Evolutionary conservation across 2,329 filamentous ascomycete species (phyloP).

Genomic region (Cyanodermella asteris): DNA sequence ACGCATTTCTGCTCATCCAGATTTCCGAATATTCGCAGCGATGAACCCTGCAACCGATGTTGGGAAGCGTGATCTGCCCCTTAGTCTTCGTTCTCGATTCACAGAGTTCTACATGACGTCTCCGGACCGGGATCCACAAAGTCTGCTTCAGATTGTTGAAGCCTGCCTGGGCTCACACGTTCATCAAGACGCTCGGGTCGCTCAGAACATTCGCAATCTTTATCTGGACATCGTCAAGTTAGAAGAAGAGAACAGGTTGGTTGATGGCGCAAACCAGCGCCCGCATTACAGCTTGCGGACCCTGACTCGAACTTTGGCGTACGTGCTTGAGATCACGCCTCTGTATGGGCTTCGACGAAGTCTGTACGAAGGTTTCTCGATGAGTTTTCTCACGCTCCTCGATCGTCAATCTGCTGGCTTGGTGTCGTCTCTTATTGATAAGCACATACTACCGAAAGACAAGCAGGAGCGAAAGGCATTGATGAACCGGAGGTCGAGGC

Average conservation of each 20-base stretch:
- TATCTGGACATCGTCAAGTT: slow-evolving; percentile 68
- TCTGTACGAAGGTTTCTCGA: slow-evolving; percentile 85
- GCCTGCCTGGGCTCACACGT: slow-evolving; percentile 59
- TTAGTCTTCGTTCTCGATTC: slow-evolving; percentile 74
- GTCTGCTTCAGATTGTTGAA: slow-evolving; percentile 69
- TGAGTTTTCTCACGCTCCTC: slow-evolving; percentile 88
- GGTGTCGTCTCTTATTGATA: slow-evolving; percentile 57
- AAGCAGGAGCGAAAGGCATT: slow-evolving; percentile 44
- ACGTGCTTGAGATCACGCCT: slow-evolving; percentile 65
- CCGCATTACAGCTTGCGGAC: slow-evolving; percentile 95
- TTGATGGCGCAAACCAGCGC: slow-evolving; percentile 86
- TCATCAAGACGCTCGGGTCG: slow-evolving; percentile 49
- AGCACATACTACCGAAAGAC: slow-evolving; percentile 53
- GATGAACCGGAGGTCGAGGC: slow-evolving; percentile 54
- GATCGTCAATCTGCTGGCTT: slow-evolving; percentile 61
- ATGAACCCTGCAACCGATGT: slow-evolving; percentile 99
- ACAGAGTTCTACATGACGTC: slow-evolving; percentile 89
- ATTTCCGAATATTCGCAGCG: slow-evolving; percentile 90
- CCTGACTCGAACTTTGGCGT: slow-evolving; percentile 70
- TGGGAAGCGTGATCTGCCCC: slow-evolving; percentile 81
- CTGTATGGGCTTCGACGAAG: slow-evolving; percentile 69
- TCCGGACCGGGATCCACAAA: slow-evolving; percentile 68
- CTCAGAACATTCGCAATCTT: slow-evolving; percentile 61
- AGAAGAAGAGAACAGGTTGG: slow-evolving; percentile 60
- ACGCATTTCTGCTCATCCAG: slow-evolving; percentile 66